Conservation (phyloP, 352 stramenopile genomes). For the Phytophthora colocasiae region DNA sequence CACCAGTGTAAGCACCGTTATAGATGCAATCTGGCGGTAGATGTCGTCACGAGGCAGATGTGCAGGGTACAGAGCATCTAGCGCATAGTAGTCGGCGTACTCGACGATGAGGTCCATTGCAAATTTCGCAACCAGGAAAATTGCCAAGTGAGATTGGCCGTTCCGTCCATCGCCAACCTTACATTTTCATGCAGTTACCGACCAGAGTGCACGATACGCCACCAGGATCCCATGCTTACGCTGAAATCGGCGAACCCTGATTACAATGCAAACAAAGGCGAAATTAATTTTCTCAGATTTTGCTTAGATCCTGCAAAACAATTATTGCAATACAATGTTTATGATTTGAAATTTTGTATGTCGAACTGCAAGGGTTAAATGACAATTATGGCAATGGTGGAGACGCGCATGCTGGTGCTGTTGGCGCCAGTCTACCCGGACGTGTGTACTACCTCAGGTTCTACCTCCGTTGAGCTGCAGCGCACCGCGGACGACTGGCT, state of each 20-base stretch:
- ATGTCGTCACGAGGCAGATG: constrained; percentile 51
- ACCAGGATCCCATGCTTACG: constrained; percentile 16
- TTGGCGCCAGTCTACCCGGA: constrained; percentile 38
- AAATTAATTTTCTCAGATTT: neutral
- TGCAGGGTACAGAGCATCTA: constrained; percentile 65
- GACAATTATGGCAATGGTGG: constrained; percentile 5
- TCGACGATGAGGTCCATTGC: constrained; percentile 74
- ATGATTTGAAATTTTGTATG: constrained; percentile 15
- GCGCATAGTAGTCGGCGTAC: constrained; percentile 48
- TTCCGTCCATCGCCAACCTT: neutral
- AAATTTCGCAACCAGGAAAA: constrained; percentile 12
- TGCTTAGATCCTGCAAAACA: neutral
- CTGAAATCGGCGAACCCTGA: constrained; percentile 34
- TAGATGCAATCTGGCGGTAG: constrained; percentile 53
- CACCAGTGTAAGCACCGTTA: constrained; percentile 59
- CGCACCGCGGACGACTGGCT: constrained; percentile 38
- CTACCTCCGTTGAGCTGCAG: constrained; percentile 29
- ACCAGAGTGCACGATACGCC: neutral
- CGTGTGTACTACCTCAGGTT: neutral
- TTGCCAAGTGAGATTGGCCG: neutral
- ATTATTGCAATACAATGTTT: neutral
- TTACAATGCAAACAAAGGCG: constrained; percentile 30
- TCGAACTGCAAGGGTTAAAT: neutral
- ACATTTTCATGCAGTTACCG: neutral
- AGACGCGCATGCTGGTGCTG: constrained; percentile 28